Evolutionary conservation across 2,329 filamentous ascomycete genomes (phyloP).

Genomic region (Penicillium capsulatum): DNA sequence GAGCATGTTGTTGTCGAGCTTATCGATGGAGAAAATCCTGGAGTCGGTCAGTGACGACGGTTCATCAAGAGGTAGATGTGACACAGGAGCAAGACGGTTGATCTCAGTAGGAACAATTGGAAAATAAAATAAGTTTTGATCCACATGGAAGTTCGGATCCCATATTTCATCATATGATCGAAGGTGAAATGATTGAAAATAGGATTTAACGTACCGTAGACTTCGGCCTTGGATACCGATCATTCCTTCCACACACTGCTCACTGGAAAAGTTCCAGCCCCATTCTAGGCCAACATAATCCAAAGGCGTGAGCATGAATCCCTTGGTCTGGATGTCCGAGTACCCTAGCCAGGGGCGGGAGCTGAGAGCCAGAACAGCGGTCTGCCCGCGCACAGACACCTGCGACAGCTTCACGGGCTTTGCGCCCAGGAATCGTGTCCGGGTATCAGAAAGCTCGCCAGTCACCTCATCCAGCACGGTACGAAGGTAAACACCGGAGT

Average conservation of each 20-base stretch:
- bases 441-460: constrained; percentile 89
- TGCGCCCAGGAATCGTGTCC: constrained; percentile 88
- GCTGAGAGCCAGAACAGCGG: constrained; percentile 82
- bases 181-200: constrained; percentile 10
- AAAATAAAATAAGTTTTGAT: constrained; percentile 45
- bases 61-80: neutral
- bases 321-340: constrained; percentile 77
- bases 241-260: constrained; percentile 89
- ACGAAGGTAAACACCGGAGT: constrained; percentile 91
- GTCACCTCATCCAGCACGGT: constrained; percentile 94
- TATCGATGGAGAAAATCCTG: constrained; percentile 87
- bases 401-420: constrained; percentile 86
- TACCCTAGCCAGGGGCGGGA: constrained; percentile 96
- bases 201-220: constrained; percentile 61
- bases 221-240: constrained; percentile 89
- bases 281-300: constrained; percentile 86
- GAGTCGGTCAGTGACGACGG: constrained; percentile 14
- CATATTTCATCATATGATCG: constrained; percentile 46
- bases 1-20: constrained; percentile 76
- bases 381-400: constrained; percentile 80
- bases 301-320: constrained; percentile 87
- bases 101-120: constrained; percentile 99
- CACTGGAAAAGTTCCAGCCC: constrained; percentile 94
- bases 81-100: constrained; percentile 6
- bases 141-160: constrained; percentile 42